Evolutionary conservation across 495 filamentous ascomycete genomes (phyloP).

Genomic region (Tuber magnatum): DNA sequence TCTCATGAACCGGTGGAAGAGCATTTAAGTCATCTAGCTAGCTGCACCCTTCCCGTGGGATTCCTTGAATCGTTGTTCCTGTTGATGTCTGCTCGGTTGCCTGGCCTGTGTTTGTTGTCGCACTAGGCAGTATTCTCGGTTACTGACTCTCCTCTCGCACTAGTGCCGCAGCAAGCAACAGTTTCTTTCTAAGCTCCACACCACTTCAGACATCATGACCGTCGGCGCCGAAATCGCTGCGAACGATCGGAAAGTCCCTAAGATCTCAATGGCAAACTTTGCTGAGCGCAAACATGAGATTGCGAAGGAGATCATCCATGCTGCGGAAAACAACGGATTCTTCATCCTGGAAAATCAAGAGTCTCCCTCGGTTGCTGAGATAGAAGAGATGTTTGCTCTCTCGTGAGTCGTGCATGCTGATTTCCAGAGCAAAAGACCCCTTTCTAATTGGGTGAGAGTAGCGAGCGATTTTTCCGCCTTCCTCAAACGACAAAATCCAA

Average conservation of each 20-base stretch:
- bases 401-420: slow-evolving; percentile 33
- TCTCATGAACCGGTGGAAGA: not conserved
- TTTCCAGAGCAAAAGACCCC: not conserved
- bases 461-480: slow-evolving; percentile 51
- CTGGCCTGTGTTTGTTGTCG: not conserved
- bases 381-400: slow-evolving; percentile 50
- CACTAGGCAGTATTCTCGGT: not conserved
- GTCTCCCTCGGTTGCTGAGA: slow-evolving; percentile 45
- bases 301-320: slow-evolving; percentile 49
- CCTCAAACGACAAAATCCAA: slow-evolving; percentile 49
- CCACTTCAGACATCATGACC: not conserved
- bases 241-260: slow-evolving; percentile 49
- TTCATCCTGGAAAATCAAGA: slow-evolving; percentile 56
- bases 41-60: not conserved
- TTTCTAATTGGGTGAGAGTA: slow-evolving; percentile 1
- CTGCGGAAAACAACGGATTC: slow-evolving; percentile 58
- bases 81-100: not conserved
- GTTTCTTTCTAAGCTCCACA: not conserved
- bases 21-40: not conserved
- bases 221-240: slow-evolving; percentile 36
- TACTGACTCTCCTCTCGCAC: slow-evolving; percentile 4
- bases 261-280: slow-evolving; percentile 55
- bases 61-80: not conserved
- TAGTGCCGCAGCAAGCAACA: not conserved
- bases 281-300: slow-evolving; percentile 51